Conservation (phyloP, 306 rosid species). For the Trifolium fragiferum region DNA sequence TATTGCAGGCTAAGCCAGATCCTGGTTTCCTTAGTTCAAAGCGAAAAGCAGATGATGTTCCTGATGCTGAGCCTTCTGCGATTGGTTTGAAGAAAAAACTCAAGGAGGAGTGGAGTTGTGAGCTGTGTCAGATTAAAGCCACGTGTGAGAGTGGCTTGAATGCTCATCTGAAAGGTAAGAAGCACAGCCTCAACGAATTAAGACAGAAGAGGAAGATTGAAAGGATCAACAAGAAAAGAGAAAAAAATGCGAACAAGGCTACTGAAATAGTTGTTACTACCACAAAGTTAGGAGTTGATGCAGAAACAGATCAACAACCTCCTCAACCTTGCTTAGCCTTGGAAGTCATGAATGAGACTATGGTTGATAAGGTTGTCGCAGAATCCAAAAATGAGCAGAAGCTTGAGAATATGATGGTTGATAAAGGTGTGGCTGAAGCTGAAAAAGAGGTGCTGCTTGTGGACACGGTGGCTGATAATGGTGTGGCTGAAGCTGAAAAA, state of each 20-base stretch:
- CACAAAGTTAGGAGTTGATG: slow-evolving; percentile 32
- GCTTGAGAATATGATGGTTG: background rate
- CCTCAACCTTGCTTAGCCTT: slow-evolving; percentile 22
- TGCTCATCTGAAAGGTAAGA: slow-evolving; percentile 67
- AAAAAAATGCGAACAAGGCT: slow-evolving; percentile 24
- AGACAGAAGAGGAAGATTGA: slow-evolving; percentile 31
- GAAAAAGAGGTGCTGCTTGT: slow-evolving; percentile 15
- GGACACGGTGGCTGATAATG: slow-evolving; percentile 13
- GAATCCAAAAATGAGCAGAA: slow-evolving; percentile 31
- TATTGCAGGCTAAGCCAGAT: slow-evolving; percentile 68
- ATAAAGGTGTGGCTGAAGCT: slow-evolving; percentile 19
- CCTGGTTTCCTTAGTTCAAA: slow-evolving; percentile 41
- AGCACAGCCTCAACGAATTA: slow-evolving; percentile 65
- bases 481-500: slow-evolving; percentile 3
- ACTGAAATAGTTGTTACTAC: slow-evolving; percentile 1
- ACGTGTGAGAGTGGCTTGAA: slow-evolving; percentile 45
- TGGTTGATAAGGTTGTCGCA: background rate
- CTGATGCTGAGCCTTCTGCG: slow-evolving; percentile 27
- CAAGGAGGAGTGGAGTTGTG: slow-evolving; percentile 69
- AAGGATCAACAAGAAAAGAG: slow-evolving; percentile 30
- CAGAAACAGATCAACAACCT: slow-evolving; percentile 13
- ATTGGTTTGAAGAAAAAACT: slow-evolving; percentile 48
- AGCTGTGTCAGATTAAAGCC: slow-evolving; percentile 54
- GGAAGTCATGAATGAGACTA: slow-evolving; percentile 10
- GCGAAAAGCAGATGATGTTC: slow-evolving; percentile 48